Evolutionary conservation across 2,329 filamentous ascomycete genomes (phyloP).

Genomic region (Sordariomycetes sp.): DNA sequence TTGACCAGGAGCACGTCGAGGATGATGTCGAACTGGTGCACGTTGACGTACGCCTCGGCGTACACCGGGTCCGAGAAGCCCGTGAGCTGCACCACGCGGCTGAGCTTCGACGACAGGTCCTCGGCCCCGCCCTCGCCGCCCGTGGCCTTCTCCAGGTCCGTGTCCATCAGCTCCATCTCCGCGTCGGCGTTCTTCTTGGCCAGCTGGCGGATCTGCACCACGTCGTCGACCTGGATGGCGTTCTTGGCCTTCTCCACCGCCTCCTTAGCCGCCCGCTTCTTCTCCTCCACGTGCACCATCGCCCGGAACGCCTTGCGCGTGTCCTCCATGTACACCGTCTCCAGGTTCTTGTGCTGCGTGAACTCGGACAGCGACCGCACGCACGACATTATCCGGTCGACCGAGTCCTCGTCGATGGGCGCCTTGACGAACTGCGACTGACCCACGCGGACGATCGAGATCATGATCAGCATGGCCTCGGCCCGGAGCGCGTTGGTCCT

Average conservation of each 20-base stretch:
- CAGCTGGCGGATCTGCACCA: slow-evolving; percentile 84
- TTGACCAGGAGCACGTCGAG: slow-evolving; percentile 94
- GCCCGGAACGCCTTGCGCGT: slow-evolving; percentile 91
- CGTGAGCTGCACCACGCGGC: slow-evolving; percentile 90
- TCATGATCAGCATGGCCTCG: slow-evolving; percentile 99
- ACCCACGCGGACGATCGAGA: slow-evolving; percentile 93
- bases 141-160: slow-evolving; percentile 88
- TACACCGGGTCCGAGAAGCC: slow-evolving; percentile 98
- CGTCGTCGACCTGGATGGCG: slow-evolving; percentile 90
- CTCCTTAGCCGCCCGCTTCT: slow-evolving; percentile 92
- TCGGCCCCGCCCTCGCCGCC: slow-evolving; percentile 77
- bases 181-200: slow-evolving; percentile 82
- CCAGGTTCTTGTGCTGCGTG: slow-evolving; percentile 77
- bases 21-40: slow-evolving; percentile 97
- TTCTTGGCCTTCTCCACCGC: slow-evolving; percentile 87
- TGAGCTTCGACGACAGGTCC: slow-evolving; percentile 87
- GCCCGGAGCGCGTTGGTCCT: slow-evolving; percentile 90
- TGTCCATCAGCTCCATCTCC: slow-evolving; percentile 73
- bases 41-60: slow-evolving; percentile 97
- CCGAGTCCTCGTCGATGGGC: slow-evolving; percentile 92
- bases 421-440: slow-evolving; percentile 99
- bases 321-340: slow-evolving; percentile 87
- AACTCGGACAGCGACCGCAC: slow-evolving; percentile 89
- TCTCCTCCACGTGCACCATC: slow-evolving; percentile 96
- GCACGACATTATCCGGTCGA: slow-evolving; percentile 98